These are phyloP conservation scores for Lachancea meyersii DNA, from an alignment of 805 yeast genomes.

Conservation along the genomic window DNA sequence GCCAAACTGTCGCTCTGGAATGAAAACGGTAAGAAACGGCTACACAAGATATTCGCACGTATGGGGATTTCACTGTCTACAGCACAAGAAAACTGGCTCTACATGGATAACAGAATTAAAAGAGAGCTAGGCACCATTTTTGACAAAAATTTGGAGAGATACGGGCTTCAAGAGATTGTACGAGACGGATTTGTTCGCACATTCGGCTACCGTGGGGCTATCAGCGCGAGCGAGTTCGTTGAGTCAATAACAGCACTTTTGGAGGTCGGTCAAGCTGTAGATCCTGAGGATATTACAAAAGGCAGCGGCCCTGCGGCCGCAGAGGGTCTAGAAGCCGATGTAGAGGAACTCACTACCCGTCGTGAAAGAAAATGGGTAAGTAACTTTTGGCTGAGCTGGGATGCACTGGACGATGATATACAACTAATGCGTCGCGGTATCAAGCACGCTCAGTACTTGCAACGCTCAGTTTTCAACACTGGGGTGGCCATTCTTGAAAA, in stretches of 20 bases:
- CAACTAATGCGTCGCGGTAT: slow-evolving; percentile 46
- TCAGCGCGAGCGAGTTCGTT: slow-evolving; percentile 89
- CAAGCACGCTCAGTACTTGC: slow-evolving; percentile 77
- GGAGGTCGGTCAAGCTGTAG: slow-evolving; percentile 49
- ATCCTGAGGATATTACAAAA: slow-evolving; percentile 3
- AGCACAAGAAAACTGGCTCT: slow-evolving; percentile 91
- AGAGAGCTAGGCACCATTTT: slow-evolving; percentile 65
- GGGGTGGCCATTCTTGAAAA: slow-evolving; percentile 89
- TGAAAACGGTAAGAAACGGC: slow-evolving; percentile 78
- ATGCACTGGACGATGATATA: slow-evolving; percentile 43
- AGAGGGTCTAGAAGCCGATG: slow-evolving; percentile 2
- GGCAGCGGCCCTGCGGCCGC: slow-evolving; percentile 19
- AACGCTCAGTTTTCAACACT: slow-evolving; percentile 75
- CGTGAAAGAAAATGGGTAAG: slow-evolving; percentile 65
- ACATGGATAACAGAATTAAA: slow-evolving; percentile 76
- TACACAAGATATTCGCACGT: slow-evolving; percentile 88
- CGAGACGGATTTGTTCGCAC: slow-evolving; percentile 82
- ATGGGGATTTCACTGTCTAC: slow-evolving; percentile 89
- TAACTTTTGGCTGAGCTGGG: slow-evolving; percentile 69
- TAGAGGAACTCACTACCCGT: slow-evolving; percentile 27
- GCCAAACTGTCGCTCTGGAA: slow-evolving; percentile 85
- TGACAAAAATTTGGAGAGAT: slow-evolving; percentile 59
- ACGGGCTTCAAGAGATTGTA: slow-evolving; percentile 76
- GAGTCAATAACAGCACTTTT: slow-evolving; percentile 81
- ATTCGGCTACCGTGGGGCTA: slow-evolving; percentile 79